Evolutionary conservation across 768 basidiomycete species (phyloP).

Genomic region (Fibroporia radiculosa): DNA sequence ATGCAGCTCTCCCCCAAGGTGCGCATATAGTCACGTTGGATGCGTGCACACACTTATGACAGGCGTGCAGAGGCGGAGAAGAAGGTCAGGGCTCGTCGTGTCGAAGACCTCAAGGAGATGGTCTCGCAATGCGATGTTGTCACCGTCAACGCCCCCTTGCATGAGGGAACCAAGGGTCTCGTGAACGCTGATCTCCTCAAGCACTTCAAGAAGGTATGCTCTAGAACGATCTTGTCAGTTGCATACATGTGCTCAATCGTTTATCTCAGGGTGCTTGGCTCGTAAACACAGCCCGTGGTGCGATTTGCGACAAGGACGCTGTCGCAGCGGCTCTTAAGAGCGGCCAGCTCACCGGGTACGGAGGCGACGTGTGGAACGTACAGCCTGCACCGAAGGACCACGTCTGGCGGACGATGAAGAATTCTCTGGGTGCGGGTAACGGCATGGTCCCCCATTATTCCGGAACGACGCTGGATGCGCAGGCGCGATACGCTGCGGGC

Average conservation of each 20-base stretch:
- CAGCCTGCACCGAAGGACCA: conserved; percentile 86
- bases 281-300: conserved; percentile 90
- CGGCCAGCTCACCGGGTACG: conserved; percentile 58
- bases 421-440: conserved; percentile 78
- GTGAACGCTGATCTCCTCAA: conserved; percentile 75
- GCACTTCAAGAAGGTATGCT: conserved; percentile 68
- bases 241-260: background rate
- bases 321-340: conserved; percentile 69
- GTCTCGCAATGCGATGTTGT: conserved; percentile 58
- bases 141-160: conserved; percentile 81
- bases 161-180: conserved; percentile 76
- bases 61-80: conserved; percentile 48
- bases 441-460: conserved; percentile 87
- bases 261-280: conserved; percentile 61
- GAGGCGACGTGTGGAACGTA: conserved; percentile 74
- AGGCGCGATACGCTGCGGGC: conserved; percentile 77
- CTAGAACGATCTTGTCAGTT: background rate
- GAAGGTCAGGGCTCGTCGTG: conserved; percentile 61
- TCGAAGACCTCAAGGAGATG: conserved; percentile 70
- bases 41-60: background rate
- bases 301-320: conserved; percentile 80
- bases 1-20: conserved; percentile 51
- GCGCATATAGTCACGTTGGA: background rate
- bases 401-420: conserved; percentile 77
- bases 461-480: conserved; percentile 86